Evolutionary conservation across 192 early-diverging fungal species (phyloP), one percentile per base, ranked within the genome.

Genomic region (Haplosporangium gracile): DNA sequence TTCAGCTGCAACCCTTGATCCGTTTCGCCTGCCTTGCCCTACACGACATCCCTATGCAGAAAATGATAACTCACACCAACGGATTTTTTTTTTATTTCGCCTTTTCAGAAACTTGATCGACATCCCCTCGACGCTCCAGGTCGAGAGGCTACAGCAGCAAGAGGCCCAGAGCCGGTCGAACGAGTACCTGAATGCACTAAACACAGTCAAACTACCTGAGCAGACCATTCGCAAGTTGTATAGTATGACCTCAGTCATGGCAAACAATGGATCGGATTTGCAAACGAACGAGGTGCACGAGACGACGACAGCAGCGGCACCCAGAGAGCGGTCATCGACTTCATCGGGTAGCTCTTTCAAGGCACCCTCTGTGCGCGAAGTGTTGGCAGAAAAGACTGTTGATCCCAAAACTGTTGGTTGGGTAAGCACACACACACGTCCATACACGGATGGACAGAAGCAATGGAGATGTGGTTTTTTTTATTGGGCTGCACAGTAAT

Each of bases 331-430:
- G 18, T 74, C 75, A 20, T 68, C 76, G 0, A 86, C 84, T 1
- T 86, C 84, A 4, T 85, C 83, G 22, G 78, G 83, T 4, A 80
- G 70, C 39, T 86, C 84, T 8, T 55, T 78, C 49, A 86, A 86
- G 72, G 79, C 84, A 13, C 84, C 84, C 6, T 86, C 84, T 2
- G 84, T 86, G 65, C 84, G 84, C 49, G 84, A 86, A 34, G 75
- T 86, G 6, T 63, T 86, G 38, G 70, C 79, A 13, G 84, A 86
- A 39, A 86, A 86, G 72, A 86, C 84, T 47, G 84, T 86, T 3
- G 84, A 86, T 72, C 45, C 78, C 24, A 80, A 70, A 40, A 81
- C 79, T 1, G 75, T 86, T 74, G 84, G 79, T 22, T 86, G 84
- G 84, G 84, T 86, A 80, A 63, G 78, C 4, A 32, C 22, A 65